Evolutionary conservation across 2,329 filamentous ascomycete species (phyloP).

Genomic region (Emergomyces pasteurianus): DNA sequence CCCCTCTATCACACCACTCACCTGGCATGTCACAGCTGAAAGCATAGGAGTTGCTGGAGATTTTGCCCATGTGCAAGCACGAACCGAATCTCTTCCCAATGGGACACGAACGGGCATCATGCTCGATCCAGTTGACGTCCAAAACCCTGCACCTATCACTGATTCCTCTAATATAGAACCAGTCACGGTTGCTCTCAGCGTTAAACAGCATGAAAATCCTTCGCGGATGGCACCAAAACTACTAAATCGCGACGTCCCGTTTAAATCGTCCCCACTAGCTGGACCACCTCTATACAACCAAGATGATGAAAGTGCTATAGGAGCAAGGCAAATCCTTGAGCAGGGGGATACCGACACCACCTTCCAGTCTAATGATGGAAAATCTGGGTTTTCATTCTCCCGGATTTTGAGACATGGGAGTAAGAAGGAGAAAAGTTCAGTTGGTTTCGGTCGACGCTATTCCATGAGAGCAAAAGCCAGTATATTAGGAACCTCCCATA

Average conservation of each 20-base stretch:
- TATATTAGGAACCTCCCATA: background rate
- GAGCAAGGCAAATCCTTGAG: background rate
- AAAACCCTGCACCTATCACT: background rate
- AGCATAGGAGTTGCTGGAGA: background rate
- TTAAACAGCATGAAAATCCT: background rate
- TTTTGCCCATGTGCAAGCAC: background rate
- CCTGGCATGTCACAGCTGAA: background rate
- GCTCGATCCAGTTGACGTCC: background rate
- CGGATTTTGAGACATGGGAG: constrained; percentile 5
- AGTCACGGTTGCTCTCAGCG: background rate
- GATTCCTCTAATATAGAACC: background rate
- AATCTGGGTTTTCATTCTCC: constrained; percentile 3
- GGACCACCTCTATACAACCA: constrained; percentile 12
- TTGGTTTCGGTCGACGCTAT: background rate
- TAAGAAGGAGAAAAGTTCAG: constrained; percentile 3
- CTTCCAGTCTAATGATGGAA: background rate
- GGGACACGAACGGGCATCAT: background rate
- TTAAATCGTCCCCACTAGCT: constrained; percentile 24
- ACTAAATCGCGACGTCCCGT: constrained; percentile 13
- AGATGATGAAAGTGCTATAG: background rate
- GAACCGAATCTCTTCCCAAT: background rate
- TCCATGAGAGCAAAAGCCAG: background rate
- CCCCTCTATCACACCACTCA: background rate
- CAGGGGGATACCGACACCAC: background rate
- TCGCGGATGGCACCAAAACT: background rate